Evolutionary conservation across 257 asterid species (phyloP).

Genomic region (Nicotiana noctiflora): DNA sequence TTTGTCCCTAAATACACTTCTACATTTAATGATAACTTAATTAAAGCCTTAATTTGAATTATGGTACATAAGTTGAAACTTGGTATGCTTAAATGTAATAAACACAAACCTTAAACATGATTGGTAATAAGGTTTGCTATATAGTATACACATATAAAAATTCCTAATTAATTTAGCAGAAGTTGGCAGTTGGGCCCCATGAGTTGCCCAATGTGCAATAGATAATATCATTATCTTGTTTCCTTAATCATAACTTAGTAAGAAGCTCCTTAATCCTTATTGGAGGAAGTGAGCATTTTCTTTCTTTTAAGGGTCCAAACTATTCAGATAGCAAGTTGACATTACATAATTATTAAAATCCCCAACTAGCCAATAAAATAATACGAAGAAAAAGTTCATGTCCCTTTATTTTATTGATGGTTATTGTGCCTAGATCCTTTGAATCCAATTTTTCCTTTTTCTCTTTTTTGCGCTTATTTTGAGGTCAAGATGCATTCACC

Average conservation of each 20-base stretch:
- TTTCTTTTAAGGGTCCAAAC: slow-evolving; percentile 13
- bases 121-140: no score
- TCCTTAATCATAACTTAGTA: background rate
- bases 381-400: background rate
- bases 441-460: slow-evolving; percentile 1
- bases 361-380: slow-evolving; percentile 5
- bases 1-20: no score
- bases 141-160: no score
- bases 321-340: slow-evolving; percentile 19
- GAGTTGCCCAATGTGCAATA: background rate
- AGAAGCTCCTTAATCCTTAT: slow-evolving; percentile 8
- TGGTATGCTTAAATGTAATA: no score
- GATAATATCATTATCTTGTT: background rate
- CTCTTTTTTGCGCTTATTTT: background rate
- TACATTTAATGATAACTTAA: no score
- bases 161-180: background rate
- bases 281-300: slow-evolving; percentile 18
- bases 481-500: slow-evolving; percentile 15
- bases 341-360: background rate
- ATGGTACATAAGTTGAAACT: no score
- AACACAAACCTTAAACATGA: no score
- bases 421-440: slow-evolving; percentile 17
- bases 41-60: no score
- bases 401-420: background rate
- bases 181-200: background rate